Conservation (phyloP, 345 rosid species). For the Murraya koenigii region DNA sequence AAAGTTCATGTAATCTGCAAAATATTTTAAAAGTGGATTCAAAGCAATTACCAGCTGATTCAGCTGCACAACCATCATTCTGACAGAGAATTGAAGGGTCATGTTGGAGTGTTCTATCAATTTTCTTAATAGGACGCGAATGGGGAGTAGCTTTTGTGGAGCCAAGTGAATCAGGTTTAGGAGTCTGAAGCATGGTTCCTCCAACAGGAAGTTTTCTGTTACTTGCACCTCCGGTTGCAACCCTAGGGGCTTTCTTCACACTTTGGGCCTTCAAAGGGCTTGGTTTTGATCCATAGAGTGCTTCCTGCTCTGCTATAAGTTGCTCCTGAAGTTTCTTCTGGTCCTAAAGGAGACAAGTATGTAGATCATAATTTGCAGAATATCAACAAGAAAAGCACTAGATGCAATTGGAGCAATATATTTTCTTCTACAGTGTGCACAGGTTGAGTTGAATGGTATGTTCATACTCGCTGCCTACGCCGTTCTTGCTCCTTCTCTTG, state of each 20-base stretch:
- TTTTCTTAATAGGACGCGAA: conserved; percentile 51
- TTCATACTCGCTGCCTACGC: conserved; percentile 73
- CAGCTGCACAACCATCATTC: conserved; percentile 40
- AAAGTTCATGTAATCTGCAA: neutral
- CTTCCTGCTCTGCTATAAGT: conserved; percentile 89
- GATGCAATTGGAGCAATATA: neutral
- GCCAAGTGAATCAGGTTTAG: conserved; percentile 49
- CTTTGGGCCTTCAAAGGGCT: conserved; percentile 85
- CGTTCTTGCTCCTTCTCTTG: conserved; percentile 97
- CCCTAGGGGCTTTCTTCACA: conserved; percentile 67
- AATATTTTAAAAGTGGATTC: neutral
- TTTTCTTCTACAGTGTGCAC: neutral
- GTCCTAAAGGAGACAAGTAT: conserved; percentile 48
- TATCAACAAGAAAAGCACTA: neutral
- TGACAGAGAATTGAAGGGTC: conserved; percentile 35
- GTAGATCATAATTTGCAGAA: neutral
- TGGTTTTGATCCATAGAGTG: conserved; percentile 88
- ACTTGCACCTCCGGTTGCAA: conserved; percentile 73
- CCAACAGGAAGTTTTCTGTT: conserved; percentile 74
- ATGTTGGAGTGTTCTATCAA: conserved; percentile 40
- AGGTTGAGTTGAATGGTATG: neutral
- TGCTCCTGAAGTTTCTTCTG: conserved; percentile 97
- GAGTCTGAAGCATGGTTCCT: conserved; percentile 64
- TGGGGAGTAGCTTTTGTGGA: conserved; percentile 41
- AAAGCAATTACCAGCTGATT: conserved; percentile 55